phyloP scores from a whole-genome alignment of 345 rosid genomes.

The Brassica rapa region DNA sequence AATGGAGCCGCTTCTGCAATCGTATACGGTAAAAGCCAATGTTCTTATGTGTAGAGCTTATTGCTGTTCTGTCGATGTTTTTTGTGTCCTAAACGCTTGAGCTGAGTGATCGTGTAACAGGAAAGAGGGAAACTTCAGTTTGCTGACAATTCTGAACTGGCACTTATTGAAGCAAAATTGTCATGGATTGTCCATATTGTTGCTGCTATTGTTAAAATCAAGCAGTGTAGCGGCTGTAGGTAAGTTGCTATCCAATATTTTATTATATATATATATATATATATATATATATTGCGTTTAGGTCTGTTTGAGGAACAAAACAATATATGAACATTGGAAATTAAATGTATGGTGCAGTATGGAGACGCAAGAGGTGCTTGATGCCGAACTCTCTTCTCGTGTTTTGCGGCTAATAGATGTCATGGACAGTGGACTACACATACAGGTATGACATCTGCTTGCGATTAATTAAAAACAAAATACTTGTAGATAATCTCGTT shows the following conservation, averaged over 20 bases:
- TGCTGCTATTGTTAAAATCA: constrained; percentile 88
- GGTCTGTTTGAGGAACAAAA: constrained; percentile 28
- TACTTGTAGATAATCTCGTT: constrained; percentile 4
- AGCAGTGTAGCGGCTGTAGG: constrained; percentile 92
- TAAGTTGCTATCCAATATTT: constrained; percentile 33
- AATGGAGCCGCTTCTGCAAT: constrained; percentile 92
- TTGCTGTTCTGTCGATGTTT: constrained; percentile 1
- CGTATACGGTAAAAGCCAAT: constrained; percentile 69
- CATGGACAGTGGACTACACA: constrained; percentile 87
- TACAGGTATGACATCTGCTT: constrained; percentile 58
- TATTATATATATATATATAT: too few relatives aligned
- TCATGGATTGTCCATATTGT: constrained; percentile 96
- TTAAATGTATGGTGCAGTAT: constrained; percentile 52
- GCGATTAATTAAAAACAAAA: neutral
- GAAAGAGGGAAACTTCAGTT: constrained; percentile 71
- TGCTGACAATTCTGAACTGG: constrained; percentile 69
- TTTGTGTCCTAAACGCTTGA: constrained; percentile 11
- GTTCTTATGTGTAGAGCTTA: constrained; percentile 18
- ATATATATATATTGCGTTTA: constrained; percentile 1
- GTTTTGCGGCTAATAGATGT: constrained; percentile 87
- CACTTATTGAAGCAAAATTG: constrained; percentile 88
- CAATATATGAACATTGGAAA: constrained; percentile 16
- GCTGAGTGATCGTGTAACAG: constrained; percentile 50
- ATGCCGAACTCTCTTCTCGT: constrained; percentile 99
- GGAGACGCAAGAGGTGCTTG: constrained; percentile 96